Evolutionary conservation across 2,329 filamentous ascomycete species (phyloP).

Genomic region (Trichoderma endophyticum): DNA sequence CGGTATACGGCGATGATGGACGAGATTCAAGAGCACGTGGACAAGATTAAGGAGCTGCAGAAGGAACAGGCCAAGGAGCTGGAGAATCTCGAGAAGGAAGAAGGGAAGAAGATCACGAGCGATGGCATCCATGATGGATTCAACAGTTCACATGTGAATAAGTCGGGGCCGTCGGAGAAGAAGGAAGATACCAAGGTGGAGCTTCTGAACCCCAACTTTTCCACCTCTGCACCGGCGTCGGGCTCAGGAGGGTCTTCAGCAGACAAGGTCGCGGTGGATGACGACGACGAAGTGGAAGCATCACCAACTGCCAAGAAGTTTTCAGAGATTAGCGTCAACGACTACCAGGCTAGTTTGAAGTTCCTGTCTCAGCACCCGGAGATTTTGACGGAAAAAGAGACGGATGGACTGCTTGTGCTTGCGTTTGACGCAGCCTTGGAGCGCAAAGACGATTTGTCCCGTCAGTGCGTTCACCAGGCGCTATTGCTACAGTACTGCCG

Average conservation of each 20-base stretch:
- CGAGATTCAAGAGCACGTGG: constrained; percentile 72
- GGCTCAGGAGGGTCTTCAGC: background rate
- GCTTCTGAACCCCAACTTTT: constrained; percentile 68
- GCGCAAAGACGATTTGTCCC: constrained; percentile 69
- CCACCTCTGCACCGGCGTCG: background rate
- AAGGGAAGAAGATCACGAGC: constrained; percentile 88
- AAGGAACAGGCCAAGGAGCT: constrained; percentile 71
- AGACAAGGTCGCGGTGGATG: constrained; percentile 45
- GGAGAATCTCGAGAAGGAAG: constrained; percentile 77
- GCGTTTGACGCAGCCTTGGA: constrained; percentile 87
- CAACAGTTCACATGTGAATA: constrained; percentile 77
- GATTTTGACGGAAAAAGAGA: constrained; percentile 79
- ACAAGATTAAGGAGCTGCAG: constrained; percentile 76
- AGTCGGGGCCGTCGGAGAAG: constrained; percentile 48
- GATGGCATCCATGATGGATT: constrained; percentile 87
- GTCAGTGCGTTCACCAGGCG: constrained; percentile 89
- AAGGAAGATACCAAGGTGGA: constrained; percentile 58
- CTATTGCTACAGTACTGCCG: constrained; percentile 93
- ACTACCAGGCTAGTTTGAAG: constrained; percentile 69
- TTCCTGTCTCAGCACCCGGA: constrained; percentile 78
- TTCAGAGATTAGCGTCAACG: constrained; percentile 69
- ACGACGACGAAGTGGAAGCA: constrained; percentile 72
- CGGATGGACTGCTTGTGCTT: constrained; percentile 84
- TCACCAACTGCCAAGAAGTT: constrained; percentile 78
- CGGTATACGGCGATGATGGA: constrained; percentile 72